phyloP scores from a whole-genome alignment of 192 early-diverging fungal genomes.

The Backusella morwellensis region DNA sequence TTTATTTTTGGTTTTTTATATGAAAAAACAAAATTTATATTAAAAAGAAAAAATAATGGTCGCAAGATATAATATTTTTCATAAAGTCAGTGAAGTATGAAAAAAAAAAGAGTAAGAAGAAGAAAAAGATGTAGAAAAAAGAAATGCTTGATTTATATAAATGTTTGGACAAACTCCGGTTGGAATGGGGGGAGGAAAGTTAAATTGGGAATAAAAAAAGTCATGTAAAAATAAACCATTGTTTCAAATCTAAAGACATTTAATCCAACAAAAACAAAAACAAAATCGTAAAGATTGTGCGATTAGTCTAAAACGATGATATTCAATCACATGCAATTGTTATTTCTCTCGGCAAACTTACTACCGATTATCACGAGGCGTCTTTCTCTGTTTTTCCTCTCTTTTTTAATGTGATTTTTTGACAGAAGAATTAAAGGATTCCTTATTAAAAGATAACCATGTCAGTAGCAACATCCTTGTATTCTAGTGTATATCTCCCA shows the following conservation, averaged over 20 bases:
- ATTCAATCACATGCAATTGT: background rate
- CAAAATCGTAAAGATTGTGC: background rate
- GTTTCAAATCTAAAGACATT: constrained; percentile 3
- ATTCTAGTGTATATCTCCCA: background rate
- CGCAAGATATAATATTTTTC: background rate
- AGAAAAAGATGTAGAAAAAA: background rate
- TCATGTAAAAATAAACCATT: background rate
- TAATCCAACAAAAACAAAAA: background rate
- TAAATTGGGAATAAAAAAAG: background rate
- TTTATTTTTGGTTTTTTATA: background rate
- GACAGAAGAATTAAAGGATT: background rate
- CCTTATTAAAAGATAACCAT: background rate
- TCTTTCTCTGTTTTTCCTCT: background rate
- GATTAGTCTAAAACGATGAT: background rate
- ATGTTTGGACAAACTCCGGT: background rate
- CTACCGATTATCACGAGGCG: background rate
- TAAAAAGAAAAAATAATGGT: background rate
- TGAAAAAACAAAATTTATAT: background rate
- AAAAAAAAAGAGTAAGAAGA: background rate
- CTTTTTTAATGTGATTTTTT: background rate
- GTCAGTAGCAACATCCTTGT: background rate
- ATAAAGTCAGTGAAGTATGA: background rate
- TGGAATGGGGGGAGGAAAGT: background rate
- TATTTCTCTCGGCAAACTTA: background rate
- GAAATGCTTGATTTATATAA: background rate